Percentiles rank a stretch among this genome's conserved stretches.
Evolutionary conservation across 2,329 filamentous ascomycete genomes (phyloP).

Genomic region (Alternaria triticina): DNA sequence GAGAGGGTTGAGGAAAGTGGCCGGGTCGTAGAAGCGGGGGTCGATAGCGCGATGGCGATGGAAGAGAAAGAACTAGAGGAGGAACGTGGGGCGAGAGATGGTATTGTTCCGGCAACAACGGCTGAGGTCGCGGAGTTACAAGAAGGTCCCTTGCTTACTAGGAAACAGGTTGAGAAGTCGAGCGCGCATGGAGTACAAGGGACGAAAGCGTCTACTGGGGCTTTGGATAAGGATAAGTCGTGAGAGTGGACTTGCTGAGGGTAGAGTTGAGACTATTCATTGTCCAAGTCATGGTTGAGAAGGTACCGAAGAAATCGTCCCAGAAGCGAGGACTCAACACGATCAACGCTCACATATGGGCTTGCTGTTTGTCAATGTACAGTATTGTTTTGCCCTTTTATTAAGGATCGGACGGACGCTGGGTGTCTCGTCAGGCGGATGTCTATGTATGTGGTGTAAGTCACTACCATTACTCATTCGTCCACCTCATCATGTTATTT

Average conservation of each 20-base stretch:
- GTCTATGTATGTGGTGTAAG: neutral
- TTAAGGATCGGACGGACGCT: neutral
- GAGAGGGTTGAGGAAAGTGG: neutral
- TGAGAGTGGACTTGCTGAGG: neutral
- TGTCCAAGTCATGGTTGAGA: neutral
- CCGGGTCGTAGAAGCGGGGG: neutral
- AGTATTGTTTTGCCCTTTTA: neutral
- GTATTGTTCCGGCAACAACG: neutral
- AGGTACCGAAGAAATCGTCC: neutral
- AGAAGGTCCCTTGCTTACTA: neutral
- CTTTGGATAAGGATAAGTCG: neutral
- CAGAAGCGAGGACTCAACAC: neutral
- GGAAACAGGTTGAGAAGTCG: conserved; percentile 1
- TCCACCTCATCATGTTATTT: neutral
- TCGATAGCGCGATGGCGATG: neutral
- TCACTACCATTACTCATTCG: neutral
- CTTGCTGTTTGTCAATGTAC: neutral
- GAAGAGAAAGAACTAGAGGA: neutral
- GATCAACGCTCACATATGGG: neutral
- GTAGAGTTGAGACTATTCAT: neutral
- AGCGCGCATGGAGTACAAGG: neutral
- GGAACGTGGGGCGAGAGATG: neutral
- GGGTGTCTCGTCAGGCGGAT: neutral
- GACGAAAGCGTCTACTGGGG: neutral
- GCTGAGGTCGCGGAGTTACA: neutral